Percentiles rank a stretch among this genome's conserved stretches.
These are phyloP conservation scores for Coemansia sp. DNA, from an alignment of 371 early-diverging fungal genomes.

Conservation along the genomic window DNA sequence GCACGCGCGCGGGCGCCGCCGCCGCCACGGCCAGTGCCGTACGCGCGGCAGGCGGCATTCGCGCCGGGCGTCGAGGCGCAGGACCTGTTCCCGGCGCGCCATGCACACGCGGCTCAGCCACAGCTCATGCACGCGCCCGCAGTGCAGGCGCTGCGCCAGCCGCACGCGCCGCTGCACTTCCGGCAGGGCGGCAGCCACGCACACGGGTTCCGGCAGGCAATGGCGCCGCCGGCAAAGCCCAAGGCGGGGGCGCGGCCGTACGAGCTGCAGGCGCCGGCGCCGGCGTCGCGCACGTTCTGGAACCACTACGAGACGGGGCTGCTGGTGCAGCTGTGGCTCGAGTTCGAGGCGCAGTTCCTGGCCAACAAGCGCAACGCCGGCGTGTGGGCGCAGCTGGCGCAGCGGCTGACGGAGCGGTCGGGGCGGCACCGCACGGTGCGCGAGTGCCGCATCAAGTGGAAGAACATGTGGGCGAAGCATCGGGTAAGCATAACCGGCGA, in stretches of 20 bases:
- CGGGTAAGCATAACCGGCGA: conserved; percentile 34
- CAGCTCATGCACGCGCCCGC: conserved; percentile 19
- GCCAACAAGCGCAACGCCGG: conserved; percentile 53
- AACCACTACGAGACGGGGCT: conserved; percentile 49
- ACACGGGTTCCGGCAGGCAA: neutral
- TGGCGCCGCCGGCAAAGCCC: too few relatives aligned
- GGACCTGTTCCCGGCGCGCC: neutral
- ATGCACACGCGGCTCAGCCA: conserved; percentile 15
- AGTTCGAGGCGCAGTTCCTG: conserved; percentile 48
- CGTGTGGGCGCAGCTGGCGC: conserved; percentile 50
- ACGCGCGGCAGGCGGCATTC: neutral
- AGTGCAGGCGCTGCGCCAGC: conserved; percentile 11
- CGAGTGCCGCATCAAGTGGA: conserved; percentile 53
- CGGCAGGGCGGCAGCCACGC: conserved; percentile 5
- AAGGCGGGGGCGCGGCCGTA: conserved; percentile 21
- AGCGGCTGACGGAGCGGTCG: conserved; percentile 46
- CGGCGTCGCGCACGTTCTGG: conserved; percentile 51
- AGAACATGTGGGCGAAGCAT: conserved; percentile 54
- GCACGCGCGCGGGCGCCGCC: neutral
- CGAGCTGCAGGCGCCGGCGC: conserved; percentile 42
- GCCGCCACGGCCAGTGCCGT: neutral
- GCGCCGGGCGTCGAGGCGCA: neutral
- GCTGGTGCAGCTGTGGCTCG: conserved; percentile 50
- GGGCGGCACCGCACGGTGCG: conserved; percentile 48
- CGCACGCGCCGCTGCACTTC: conserved; percentile 15